Conservation (phyloP, 148 eudicot species). For the Spergularia bocconei region DNA sequence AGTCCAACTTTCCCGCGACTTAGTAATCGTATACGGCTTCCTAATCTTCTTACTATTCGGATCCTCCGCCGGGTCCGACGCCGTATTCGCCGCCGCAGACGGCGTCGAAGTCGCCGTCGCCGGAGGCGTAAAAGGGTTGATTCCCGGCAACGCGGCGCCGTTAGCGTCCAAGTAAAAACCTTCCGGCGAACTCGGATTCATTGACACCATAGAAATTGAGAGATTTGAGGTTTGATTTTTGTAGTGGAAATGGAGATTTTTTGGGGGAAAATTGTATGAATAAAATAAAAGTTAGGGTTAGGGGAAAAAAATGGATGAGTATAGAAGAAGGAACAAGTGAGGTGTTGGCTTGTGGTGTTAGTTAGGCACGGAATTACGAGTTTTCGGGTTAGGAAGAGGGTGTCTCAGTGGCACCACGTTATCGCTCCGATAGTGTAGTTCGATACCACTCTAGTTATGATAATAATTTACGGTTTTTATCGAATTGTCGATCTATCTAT, state of each 20-base stretch:
- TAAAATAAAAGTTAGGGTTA: constrained; percentile 17
- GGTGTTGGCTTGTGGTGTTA: too few relatives aligned
- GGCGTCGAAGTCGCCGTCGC: constrained; percentile 20
- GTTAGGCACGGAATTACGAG: too few relatives aligned
- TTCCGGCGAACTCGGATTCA: constrained; percentile 56
- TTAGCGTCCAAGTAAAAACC: constrained; percentile 55
- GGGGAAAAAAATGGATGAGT: not conserved
- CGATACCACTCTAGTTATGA: too few relatives aligned
- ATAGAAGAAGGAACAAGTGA: too few relatives aligned
- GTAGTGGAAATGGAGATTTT: not conserved
- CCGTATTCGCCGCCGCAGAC: constrained; percentile 11
- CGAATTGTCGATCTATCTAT: too few relatives aligned
- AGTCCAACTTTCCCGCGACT: constrained; percentile 95
- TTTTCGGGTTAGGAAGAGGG: too few relatives aligned
- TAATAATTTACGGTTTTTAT: too few relatives aligned
- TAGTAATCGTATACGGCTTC: constrained; percentile 88
- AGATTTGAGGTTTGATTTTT: not conserved
- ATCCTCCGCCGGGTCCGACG: constrained; percentile 40
- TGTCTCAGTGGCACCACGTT: too few relatives aligned
- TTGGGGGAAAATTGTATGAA: not conserved
- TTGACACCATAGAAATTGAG: constrained; percentile 49
- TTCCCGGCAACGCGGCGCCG: constrained; percentile 59
- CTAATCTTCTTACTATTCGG: constrained; percentile 56
- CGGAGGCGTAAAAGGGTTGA: constrained; percentile 45
- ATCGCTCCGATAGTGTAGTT: too few relatives aligned